phyloP scores from a whole-genome alignment of 495 filamentous ascomycete species.

The Penicillium fimorum region DNA sequence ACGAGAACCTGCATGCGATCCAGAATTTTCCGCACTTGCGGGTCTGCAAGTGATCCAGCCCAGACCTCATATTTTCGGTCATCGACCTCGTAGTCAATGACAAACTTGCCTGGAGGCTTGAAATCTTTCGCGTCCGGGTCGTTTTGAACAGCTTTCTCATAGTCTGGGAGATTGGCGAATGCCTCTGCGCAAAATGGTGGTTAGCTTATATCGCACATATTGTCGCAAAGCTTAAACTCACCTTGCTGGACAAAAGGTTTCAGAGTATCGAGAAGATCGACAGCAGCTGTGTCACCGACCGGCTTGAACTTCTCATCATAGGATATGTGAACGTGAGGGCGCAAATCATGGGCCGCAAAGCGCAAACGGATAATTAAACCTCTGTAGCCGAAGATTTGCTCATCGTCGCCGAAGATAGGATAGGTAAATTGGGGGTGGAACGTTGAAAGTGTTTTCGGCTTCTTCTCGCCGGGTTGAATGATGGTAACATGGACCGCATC shows the following conservation, averaged over 20 bases:
- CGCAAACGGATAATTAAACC: constrained; percentile 70
- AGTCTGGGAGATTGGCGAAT: constrained; percentile 59
- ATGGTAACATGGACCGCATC: constrained; percentile 71
- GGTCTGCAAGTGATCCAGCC: constrained; percentile 55
- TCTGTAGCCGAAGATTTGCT: constrained; percentile 88
- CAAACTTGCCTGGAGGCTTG: constrained; percentile 56
- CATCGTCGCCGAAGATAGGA: constrained; percentile 85
- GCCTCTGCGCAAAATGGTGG: constrained; percentile 47
- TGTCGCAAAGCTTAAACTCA: constrained; percentile 29
- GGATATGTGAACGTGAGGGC: constrained; percentile 67
- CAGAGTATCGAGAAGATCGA: constrained; percentile 64
- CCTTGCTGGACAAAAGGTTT: constrained; percentile 66
- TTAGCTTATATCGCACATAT: constrained; percentile 2
- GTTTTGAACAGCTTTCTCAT: constrained; percentile 55
- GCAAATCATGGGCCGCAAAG: constrained; percentile 79
- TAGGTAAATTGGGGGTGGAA: constrained; percentile 91
- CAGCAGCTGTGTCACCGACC: constrained; percentile 66
- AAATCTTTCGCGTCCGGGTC: constrained; percentile 56
- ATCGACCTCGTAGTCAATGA: constrained; percentile 49
- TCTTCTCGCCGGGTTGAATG: constrained; percentile 54
- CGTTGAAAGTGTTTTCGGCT: constrained; percentile 55
- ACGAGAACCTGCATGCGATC: constrained; percentile 78
- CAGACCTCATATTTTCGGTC: constrained; percentile 60
- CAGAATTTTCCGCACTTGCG: constrained; percentile 60
- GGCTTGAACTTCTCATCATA: constrained; percentile 72